Evolutionary conservation across 1,139 yeast genomes (phyloP), one percentile per base, ranked within the genome.

Genomic region (Candida buenavistaensis): DNA sequence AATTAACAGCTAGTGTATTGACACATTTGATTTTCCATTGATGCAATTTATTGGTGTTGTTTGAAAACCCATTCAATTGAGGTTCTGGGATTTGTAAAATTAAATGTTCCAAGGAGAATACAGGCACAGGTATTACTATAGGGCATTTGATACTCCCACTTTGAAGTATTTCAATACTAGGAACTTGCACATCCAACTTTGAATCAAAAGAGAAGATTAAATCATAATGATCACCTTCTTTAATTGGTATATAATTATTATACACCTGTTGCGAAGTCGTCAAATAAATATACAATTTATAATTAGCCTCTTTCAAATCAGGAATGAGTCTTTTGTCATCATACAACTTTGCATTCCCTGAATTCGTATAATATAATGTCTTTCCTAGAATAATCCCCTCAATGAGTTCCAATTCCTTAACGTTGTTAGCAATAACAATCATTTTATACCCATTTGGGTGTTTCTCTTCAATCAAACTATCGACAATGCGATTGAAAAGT

Each of bases 341-440:
- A 46, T 75, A 80, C 24, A 81, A 55, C 28, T 80, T 75, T 2
- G 78, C 66, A 11, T 84, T 82, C 26, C 85, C 77, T 39, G 79
- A 68, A 47, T 87, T 72, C 41, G 71, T 71, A 50, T 82, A 80
- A 39, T 68, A 65, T 19, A 80, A 54, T 25, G 64, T 56, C 48
- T 82, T 78, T 0, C 92, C 92, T 19, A 82, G 64, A 13, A 82
- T 54, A 15, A 80, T 59, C 0, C 87, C 82, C 51, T 84, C 94
- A 3, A 84, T 66, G 28, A 82, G 58, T 48, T 84, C 94, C 47
- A 84, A 57, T 50, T 83, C 92, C 47, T 82, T 80, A 23, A 81
- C 70, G 45, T 70, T 75, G 26, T 73, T 72, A 0, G 87, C 81
- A 4, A 80, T 73, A n/a, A 83, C 67, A 27, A 79, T 58, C 14